Conservation (phyloP, 495 filamentous ascomycete genomes). For the Trichocladium uniseriatum region DNA sequence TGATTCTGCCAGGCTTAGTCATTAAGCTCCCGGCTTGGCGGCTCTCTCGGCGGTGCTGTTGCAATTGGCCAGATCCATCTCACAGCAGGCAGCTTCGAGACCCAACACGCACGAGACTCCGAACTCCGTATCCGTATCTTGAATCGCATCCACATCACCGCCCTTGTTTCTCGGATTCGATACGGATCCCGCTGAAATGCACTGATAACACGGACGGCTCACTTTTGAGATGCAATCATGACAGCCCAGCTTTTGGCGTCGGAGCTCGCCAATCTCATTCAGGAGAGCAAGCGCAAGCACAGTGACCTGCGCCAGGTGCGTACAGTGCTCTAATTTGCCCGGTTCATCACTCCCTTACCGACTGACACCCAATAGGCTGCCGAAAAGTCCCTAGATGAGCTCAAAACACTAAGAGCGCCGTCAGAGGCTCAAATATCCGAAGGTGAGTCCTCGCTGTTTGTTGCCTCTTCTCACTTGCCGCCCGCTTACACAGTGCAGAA, state of each 20-base stretch:
- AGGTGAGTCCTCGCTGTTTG: conserved; percentile 43
- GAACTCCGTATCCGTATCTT: too few species aligned
- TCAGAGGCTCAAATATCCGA: conserved; percentile 77
- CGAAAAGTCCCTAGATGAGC: conserved; percentile 84
- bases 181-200: background rate
- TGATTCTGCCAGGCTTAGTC: conserved; percentile 18
- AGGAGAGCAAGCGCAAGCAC: conserved; percentile 92
- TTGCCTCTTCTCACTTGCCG: background rate
- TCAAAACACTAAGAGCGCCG: conserved; percentile 67
- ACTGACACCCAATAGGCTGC: conserved; percentile 53
- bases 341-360: background rate
- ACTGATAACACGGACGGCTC: background rate
- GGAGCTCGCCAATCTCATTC: conserved; percentile 85
- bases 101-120: too few species aligned
- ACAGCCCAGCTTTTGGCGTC: conserved; percentile 82
- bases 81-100: background rate
- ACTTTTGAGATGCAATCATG: conserved; percentile 51
- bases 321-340: too few species aligned
- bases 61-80: too few species aligned
- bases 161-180: background rate
- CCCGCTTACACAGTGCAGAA: conserved; percentile 47
- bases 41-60: too few species aligned
- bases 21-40: too few species aligned
- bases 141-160: background rate
- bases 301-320: conserved; percentile 74